Conservation (phyloP, 352 stramenopile genomes). For the Blastocystis sp. region DNA sequence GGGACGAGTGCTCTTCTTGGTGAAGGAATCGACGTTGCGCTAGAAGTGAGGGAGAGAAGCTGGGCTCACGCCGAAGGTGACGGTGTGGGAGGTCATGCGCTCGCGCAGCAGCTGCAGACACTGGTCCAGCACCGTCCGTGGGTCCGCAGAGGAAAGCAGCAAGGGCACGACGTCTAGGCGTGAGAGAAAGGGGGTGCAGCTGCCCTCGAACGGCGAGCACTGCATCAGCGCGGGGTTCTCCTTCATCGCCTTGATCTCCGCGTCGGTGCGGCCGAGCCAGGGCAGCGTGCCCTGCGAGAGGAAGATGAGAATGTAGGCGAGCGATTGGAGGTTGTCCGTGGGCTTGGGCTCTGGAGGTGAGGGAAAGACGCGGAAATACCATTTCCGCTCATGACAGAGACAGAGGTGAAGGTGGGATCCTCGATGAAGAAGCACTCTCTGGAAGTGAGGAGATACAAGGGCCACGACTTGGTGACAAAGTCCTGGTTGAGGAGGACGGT, state of each 20-base stretch:
- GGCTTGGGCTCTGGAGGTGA: slow-evolving; percentile 5
- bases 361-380: background rate
- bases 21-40: background rate
- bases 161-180: background rate
- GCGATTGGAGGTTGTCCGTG: slow-evolving; percentile 26
- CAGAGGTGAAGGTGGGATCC: slow-evolving; percentile 50
- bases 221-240: background rate
- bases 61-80: background rate
- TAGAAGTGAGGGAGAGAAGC: background rate
- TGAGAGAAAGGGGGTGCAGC: background rate
- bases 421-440: slow-evolving; percentile 41
- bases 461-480: slow-evolving; percentile 9
- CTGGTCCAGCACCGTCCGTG: background rate
- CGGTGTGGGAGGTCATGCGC: background rate
- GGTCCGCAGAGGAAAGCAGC: background rate
- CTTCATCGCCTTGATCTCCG: slow-evolving; percentile 27
- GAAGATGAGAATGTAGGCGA: slow-evolving; percentile 43
- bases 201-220: background rate
- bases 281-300: slow-evolving; percentile 7
- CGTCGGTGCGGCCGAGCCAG: slow-evolving; percentile 15
- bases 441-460: background rate
- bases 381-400: slow-evolving; percentile 40
- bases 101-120: background rate
- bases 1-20: background rate
- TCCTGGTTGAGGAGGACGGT: slow-evolving; percentile 49